Conservation (phyloP, 2,329 filamentous ascomycete species). For the Sporothrix inflata region DNA sequence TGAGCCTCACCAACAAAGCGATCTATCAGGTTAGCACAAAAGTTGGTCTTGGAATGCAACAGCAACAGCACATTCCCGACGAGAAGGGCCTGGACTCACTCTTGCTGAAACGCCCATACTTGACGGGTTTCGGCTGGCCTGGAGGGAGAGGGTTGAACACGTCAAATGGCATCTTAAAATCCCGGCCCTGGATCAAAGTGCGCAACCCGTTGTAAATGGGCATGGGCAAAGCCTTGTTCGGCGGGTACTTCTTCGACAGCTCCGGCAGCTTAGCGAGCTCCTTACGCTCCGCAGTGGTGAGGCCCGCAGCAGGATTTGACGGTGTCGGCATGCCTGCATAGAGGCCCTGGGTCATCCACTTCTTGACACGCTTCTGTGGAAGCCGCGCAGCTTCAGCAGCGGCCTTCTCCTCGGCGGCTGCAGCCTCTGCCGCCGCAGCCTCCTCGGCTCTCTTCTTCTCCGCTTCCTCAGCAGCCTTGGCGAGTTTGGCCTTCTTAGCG, state of each 20-base stretch:
- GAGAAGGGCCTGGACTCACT: slow-evolving; percentile 60
- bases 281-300: slow-evolving; percentile 58
- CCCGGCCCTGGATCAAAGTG: slow-evolving; percentile 69
- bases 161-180: slow-evolving; percentile 89
- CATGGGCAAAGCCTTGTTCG: slow-evolving; percentile 66
- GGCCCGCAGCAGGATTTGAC: slow-evolving; percentile 50
- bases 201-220: slow-evolving; percentile 79
- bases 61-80: not conserved
- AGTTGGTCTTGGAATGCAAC: too few relatives aligned
- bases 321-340: slow-evolving; percentile 78
- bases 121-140: slow-evolving; percentile 87
- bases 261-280: slow-evolving; percentile 53
- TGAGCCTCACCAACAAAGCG: slow-evolving; percentile 86
- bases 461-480: slow-evolving; percentile 34
- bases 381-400: slow-evolving; percentile 39
- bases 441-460: slow-evolving; percentile 37
- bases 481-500: slow-evolving; percentile 35
- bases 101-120: slow-evolving; percentile 89
- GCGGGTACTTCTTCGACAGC: slow-evolving; percentile 50
- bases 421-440: slow-evolving; percentile 37
- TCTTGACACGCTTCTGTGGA: slow-evolving; percentile 63
- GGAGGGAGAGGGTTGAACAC: slow-evolving; percentile 84
- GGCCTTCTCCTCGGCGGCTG: slow-evolving; percentile 33
- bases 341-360: slow-evolving; percentile 79
- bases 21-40: slow-evolving; percentile 55